Conservation (phyloP, 768 basidiomycete species). For the Serendipita vermifera region DNA sequence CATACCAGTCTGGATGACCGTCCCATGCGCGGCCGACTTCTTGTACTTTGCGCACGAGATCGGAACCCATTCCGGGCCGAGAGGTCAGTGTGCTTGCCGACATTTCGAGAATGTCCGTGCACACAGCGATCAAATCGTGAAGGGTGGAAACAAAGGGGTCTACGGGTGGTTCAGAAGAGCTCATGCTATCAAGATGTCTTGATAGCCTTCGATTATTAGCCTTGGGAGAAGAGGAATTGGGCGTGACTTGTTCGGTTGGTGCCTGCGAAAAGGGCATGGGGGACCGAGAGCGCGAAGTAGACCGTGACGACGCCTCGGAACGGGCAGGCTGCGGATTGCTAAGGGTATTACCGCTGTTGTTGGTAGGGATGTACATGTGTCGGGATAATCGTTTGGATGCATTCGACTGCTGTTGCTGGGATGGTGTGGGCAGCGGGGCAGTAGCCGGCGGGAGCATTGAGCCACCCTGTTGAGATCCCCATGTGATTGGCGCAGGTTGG, state of each 20-base stretch:
- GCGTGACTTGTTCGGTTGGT: conserved; percentile 24
- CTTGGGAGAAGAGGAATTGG: conserved; percentile 17
- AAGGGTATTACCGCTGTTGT: neutral
- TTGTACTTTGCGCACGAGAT: conserved; percentile 82
- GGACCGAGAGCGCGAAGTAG: conserved; percentile 88
- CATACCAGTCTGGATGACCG: conserved; percentile 95
- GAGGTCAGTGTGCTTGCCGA: conserved; percentile 73
- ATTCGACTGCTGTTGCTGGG: conserved; percentile 27
- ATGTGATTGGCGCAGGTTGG: neutral
- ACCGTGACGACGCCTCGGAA: conserved; percentile 79
- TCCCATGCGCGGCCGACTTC: conserved; percentile 92
- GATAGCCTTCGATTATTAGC: conserved; percentile 60
- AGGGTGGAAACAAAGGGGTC: conserved; percentile 84
- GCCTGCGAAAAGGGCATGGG: conserved; percentile 67
- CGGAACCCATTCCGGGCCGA: conserved; percentile 71
- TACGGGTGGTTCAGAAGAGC: conserved; percentile 57
- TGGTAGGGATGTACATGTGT: conserved; percentile 20
- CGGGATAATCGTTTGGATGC: conserved; percentile 74
- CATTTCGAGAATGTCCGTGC: conserved; percentile 89
- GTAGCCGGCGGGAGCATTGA: conserved; percentile 9
- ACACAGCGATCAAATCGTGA: conserved; percentile 84
- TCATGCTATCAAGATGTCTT: conserved; percentile 23
- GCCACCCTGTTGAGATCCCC: conserved; percentile 17
- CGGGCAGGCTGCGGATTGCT: conserved; percentile 29
- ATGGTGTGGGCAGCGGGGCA: conserved; percentile 30